Evolutionary conservation across 2,329 filamentous ascomycete genomes (phyloP).

Genomic region (Sphaerulina vaccinii): DNA sequence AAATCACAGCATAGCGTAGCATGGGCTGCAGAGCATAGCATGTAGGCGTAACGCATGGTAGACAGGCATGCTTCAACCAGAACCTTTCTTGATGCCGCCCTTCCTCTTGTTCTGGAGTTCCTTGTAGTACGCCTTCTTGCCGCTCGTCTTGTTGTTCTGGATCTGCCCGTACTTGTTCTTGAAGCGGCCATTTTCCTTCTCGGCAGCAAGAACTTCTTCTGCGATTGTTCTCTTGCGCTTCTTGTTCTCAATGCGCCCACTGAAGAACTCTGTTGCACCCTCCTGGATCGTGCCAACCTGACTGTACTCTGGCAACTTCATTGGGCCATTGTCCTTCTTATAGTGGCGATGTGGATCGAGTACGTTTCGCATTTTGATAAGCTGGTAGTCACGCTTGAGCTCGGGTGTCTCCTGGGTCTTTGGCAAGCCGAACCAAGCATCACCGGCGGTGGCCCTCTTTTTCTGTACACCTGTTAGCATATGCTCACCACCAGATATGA

Average conservation of each 20-base stretch:
- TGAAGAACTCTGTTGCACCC: constrained; percentile 85
- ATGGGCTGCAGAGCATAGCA: constrained; percentile 7
- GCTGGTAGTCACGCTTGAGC: constrained; percentile 83
- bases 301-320: constrained; percentile 74
- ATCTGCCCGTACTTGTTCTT: constrained; percentile 85
- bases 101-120: constrained; percentile 64
- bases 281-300: constrained; percentile 87
- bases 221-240: constrained; percentile 84
- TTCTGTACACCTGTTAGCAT: constrained; percentile 43
- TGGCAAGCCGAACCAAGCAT: constrained; percentile 84
- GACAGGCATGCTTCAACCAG: constrained; percentile 25
- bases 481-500: neutral
- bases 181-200: constrained; percentile 68
- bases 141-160: constrained; percentile 76
- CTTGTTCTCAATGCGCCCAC: constrained; percentile 75
- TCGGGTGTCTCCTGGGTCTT: constrained; percentile 80
- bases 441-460: constrained; percentile 68
- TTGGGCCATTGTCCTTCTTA: constrained; percentile 77
- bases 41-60: too few species aligned
- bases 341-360: constrained; percentile 88
- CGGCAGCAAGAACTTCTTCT: constrained; percentile 73
- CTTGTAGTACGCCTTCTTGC: constrained; percentile 88
- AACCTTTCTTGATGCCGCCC: constrained; percentile 37
- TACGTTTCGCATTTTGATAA: constrained; percentile 84
- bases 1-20: constrained; percentile 8